Evolutionary conservation across 2,329 filamentous ascomycete genomes (phyloP), one percentile per base, ranked within the genome.

Genomic region (Fusarium sp.): DNA sequence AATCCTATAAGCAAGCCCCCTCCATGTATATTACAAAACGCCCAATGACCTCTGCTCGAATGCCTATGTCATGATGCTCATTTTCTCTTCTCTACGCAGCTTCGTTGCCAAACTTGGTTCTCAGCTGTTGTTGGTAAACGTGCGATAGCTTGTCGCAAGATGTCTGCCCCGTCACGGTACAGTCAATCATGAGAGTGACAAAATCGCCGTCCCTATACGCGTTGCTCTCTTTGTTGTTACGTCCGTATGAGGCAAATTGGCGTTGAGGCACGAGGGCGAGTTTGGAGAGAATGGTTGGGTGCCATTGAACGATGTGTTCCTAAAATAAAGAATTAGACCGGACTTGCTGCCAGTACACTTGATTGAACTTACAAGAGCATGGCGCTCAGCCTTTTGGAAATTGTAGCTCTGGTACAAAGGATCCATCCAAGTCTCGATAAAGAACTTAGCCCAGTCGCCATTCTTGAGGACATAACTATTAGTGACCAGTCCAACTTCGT

Each of bases 401-500:
- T 97, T 97, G 82, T 99, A 99, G 71, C 86, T 92, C 68, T 95
- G 87, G 80, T 97, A 99, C 42, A 98, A 83, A 47, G 96, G 96
- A 77, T 98, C 94, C 76, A 96, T 97, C 96, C 96, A 99, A 1
- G 92, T 91, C 77, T 99, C 96, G 18, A 98, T 80, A 76, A 99
- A 93, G 83, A 92, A 99, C 76, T 91, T 92, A 44, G 92, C 92
- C 93, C 95, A 99, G 57, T 96, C 93, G 23, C 94, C 93, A 64
- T 91, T 92, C 66, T 89, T 86, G 13, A 99, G 77, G 15, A 98
- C 83, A 66, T 97, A 91, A 79, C 93, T 97, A 12, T 88, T 89
- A 16, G 89, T 86, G 28, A 89, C 88, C 54, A 99, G 77, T 8
- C 95, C 94, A 36, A 92, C 90, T 47, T 86, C 87, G 76, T 99